Base-by-base conservation (phyloP, 1,284 basidiomycete genomes). In the Cutaneotrichosporon spelunceum region DNA sequence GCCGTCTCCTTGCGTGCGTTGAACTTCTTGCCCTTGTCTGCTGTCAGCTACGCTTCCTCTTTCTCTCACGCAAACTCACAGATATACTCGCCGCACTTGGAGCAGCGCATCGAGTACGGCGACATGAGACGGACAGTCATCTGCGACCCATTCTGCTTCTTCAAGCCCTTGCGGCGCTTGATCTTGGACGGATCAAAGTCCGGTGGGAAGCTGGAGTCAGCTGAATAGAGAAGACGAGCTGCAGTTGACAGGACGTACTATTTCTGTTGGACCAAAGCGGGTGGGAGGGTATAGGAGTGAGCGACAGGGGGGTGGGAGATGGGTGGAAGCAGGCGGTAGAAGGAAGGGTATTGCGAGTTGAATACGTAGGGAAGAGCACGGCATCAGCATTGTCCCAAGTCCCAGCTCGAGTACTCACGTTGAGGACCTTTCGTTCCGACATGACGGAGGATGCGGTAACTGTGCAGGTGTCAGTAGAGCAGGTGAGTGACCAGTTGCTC, bases 1-100 rank as follows among this genome's bases (percentile, higher is more conserved):
- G 96, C 96, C 0, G 93, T 96, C 82, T 99, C 96, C 77, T 99
- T 99, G 56, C 95, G 85, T 2, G 96, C 96, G 71, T 99, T 99
- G 83, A 99, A 99, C 80, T 99, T 99, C 82, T 98, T 98, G 50
- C 95, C 96, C 77, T 97, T 83, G 72, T 84, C 83, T 78, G 56
- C 6, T 24, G 53, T 59, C 33, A 59, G 58, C 33, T 27, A 26
- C 24, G 29, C 2, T 6, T 21, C 34, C 48, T 19, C 29, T 4
- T 14, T 4, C n/a, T n/a, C n/a, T n/a, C 6, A 7, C 19, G 19
- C 39, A 5, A 8, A 74, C 78, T 74, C 88, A 83, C 93, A 94
- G 64, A 98, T 90, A 77, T 97, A 99, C 79, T 99, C 96, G 60
- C 94, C 95, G 72, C 95, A 99, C 13, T 90, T 90, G 73, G 90